Evolutionary conservation across 2,329 filamentous ascomycete species (phyloP), one percentile per base, ranked within the genome.

Genomic region (Acrocalymma vagum): DNA sequence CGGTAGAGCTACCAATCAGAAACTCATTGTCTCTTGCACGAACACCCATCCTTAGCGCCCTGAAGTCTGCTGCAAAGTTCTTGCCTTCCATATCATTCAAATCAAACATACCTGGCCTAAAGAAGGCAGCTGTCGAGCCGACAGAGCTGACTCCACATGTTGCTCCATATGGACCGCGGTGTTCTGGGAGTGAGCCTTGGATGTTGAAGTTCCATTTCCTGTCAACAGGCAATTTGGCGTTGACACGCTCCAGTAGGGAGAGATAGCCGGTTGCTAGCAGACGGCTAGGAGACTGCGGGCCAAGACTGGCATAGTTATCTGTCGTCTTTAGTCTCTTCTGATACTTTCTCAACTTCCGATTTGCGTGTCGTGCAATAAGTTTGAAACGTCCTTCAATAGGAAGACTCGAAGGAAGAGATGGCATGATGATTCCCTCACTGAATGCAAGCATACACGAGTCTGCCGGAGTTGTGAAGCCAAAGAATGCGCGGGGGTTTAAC

Each of bases 361-460:
- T 73, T 4, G 74, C 75, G 14, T 65, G 63, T 17, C 59, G 54
- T 0, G 70, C 69, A 2, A 74, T 55, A 1, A 77, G 52, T 20
- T 48, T 58, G 42, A 78, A 66, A 1, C 75, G 61, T 4, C 58
- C 55, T 23, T 70, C 65, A 0, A 75, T 43, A 0, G 62, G 54
- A 0, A 76, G 53, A 3, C 45, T 26, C 0, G 64, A 63, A 3
- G 64, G 64, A 0, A 77, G 47, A 45, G 72, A 75, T 0, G 74
- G 74, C 44, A 78, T 64, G 1, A 71, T 53, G 29, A 78, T 70
- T 5, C 74, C 74, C 29, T 76, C 73, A 51, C 63, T 68, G 55
- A 78, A 78, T 5, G 73, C 69, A 3, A 78, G 60, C 74, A 77
- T 77, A 41, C 74, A 72, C 18, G 65, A 71, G 21, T 77, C 70